Evolutionary conservation across 805 yeast species (phyloP).

Genomic region (Diddensiella santjacobensis): DNA sequence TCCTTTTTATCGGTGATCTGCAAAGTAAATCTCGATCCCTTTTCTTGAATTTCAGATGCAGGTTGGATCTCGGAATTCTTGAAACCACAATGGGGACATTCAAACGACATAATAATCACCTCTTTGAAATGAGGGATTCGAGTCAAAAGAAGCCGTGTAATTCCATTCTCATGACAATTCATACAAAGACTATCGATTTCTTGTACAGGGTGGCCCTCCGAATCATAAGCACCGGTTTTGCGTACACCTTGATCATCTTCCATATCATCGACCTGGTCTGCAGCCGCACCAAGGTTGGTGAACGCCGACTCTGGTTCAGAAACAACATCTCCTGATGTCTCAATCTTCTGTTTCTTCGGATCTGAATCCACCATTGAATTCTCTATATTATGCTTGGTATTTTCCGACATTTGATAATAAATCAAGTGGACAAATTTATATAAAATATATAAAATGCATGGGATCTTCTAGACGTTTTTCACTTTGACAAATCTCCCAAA

Average conservation of each 20-base stretch:
- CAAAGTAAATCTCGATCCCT: conserved; percentile 71
- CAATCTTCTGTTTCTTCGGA: not conserved
- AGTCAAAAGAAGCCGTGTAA: conserved; percentile 78
- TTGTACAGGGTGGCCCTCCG: conserved; percentile 90
- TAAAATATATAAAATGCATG: too few species aligned
- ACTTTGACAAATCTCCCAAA: too few species aligned
- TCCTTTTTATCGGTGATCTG: conserved; percentile 67
- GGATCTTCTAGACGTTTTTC: too few species aligned
- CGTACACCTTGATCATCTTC: conserved; percentile 20
- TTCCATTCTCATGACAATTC: conserved; percentile 88
- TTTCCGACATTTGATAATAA: conserved; percentile 1
- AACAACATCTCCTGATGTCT: not conserved
- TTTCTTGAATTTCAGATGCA: conserved; percentile 88
- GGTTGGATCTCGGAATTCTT: conserved; percentile 92
- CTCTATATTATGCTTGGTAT: not conserved
- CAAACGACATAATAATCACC: conserved; percentile 88
- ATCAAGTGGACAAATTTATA: too few species aligned
- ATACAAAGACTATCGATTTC: conserved; percentile 93
- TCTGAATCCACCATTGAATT: not conserved
- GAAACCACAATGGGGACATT: conserved; percentile 91
- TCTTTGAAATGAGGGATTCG: conserved; percentile 89
- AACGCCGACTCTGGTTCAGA: conserved; percentile 3
- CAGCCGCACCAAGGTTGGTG: conserved; percentile 50
- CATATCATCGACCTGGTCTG: conserved; percentile 39
- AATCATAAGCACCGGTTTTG: conserved; percentile 74